Percentiles rank a stretch among this genome's conserved stretches.
These are phyloP conservation scores for Eucalyptus paniculata DNA, from an alignment of 345 rosid species.

Conservation along the genomic window DNA sequence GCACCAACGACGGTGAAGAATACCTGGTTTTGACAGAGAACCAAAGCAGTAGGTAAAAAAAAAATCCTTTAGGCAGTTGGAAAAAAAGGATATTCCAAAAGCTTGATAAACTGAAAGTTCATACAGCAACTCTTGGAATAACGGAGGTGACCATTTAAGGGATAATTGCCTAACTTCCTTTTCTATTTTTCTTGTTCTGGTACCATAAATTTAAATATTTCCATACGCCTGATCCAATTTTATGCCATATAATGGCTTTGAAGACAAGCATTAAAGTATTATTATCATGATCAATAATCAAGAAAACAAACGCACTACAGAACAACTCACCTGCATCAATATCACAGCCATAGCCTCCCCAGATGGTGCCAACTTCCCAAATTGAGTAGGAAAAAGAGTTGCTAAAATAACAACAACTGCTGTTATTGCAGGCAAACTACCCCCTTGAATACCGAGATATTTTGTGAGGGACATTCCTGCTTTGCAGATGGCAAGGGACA, in stretches of 20 bases:
- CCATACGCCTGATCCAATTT: not conserved
- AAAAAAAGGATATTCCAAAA: not conserved
- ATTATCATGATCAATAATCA: not conserved
- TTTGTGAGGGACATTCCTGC: conserved; percentile 31
- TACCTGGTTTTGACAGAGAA: conserved; percentile 22
- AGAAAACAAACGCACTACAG: not conserved
- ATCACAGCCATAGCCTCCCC: conserved; percentile 90
- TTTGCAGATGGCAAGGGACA: conserved; percentile 82
- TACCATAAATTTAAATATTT: not conserved
- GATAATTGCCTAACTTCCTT: not conserved
- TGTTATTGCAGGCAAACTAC: conserved; percentile 68
- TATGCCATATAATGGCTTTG: not conserved
- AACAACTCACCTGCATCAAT: conserved; percentile 67
- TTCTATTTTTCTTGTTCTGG: not conserved
- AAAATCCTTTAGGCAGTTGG: not conserved
- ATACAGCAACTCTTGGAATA: not conserved
- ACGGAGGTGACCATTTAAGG: not conserved
- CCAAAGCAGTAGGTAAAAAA: not conserved
- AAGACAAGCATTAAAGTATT: not conserved
- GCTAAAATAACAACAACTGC: conserved; percentile 66
- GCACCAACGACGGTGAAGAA: conserved; percentile 90
- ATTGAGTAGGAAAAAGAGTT: conserved; percentile 60
- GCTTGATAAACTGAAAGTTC: not conserved
- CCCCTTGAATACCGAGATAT: conserved; percentile 54
- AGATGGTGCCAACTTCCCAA: conserved; percentile 62